Conservation (phyloP, 2,329 filamentous ascomycete species). For the Hirsutella thompsonii region DNA sequence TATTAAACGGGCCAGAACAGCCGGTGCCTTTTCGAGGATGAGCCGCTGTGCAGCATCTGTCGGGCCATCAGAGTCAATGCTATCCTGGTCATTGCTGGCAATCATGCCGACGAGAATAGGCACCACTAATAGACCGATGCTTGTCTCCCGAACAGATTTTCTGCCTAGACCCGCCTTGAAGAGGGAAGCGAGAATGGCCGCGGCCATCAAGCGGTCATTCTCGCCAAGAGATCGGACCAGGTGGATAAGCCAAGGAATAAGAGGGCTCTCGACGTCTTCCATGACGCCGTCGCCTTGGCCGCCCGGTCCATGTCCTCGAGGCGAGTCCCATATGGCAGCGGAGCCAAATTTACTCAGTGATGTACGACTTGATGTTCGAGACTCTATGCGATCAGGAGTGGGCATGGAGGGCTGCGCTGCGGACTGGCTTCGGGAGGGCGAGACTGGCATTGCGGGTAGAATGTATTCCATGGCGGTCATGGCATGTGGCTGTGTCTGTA, state of each 20-base stretch:
- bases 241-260: conserved; percentile 62
- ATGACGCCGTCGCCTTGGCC: conserved; percentile 20
- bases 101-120: conserved; percentile 58
- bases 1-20: conserved; percentile 65
- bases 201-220: conserved; percentile 53
- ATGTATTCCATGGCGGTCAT: conserved; percentile 52
- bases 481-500: conserved; percentile 26
- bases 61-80: conserved; percentile 20
- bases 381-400: conserved; percentile 12
- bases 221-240: conserved; percentile 44
- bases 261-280: conserved; percentile 54
- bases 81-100: conserved; percentile 29
- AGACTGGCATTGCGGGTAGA: conserved; percentile 40
- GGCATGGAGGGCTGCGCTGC: conserved; percentile 11
- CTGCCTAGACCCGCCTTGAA: conserved; percentile 55
- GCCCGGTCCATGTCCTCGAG: conserved; percentile 14
- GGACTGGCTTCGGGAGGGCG: conserved; percentile 19
- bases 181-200: conserved; percentile 54
- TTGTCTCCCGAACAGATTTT: conserved; percentile 45
- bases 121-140: conserved; percentile 54
- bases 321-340: conserved; percentile 17
- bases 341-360: conserved; percentile 16
- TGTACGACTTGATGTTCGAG: conserved; percentile 15
- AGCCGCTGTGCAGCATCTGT: conserved; percentile 20
- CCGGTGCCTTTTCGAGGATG: conserved; percentile 59